Evolutionary conservation across 1,284 basidiomycete species (phyloP), one percentile per base, ranked within the genome.

Genomic region (Rhodofomes roseus): DNA sequence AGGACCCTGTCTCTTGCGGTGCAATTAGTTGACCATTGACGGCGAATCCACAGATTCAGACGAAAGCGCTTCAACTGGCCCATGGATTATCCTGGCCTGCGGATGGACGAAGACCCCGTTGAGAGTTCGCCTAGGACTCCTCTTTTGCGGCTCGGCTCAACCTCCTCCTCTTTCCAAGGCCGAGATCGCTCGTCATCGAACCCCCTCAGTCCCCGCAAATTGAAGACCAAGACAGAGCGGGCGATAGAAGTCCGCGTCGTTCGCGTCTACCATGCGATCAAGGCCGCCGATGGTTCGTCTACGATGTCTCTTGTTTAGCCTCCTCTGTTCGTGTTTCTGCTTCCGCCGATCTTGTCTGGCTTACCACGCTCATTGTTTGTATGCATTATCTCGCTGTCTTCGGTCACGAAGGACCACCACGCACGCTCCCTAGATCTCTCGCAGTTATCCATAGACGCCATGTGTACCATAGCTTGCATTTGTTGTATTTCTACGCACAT

Each of bases 231-330:
- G 41, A 61, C 41, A 50, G 34, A 37, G 43, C 59, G 78, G 53
- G 73, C 82, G 46, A 76, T 78, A 8, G 79, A 83, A 62, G 74
- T 87, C 2, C 81, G 86, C 46, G 79, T 78, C 12, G 78, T 88
- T 60, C 78, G 77, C 37, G 81, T 88, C 9, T 90, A 79, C 65
- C 74, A 80, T 56, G 48, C 46, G 8, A n/a, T 36, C 27, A 52
- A 52, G n/a, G 27, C 43, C 43, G 16, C 2, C 14, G 31, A 23
- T n/a, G 7, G 29, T 22, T 22, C 31, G 31, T 22, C 50, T 36
- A 36, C 34, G 31, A 36, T 37, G 31, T 44, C n/a, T 54, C 4
- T 25, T 41, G 20, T 36, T n/a, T n/a, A 6, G 7, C 43, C 31
- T 36, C 8, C n/a, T n/a, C 14, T 52, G 31, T n/a, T 23, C 50